Base-by-base conservation (phyloP, 2,329 filamentous ascomycete species). In the Byssoonygena ceratinophila region DNA sequence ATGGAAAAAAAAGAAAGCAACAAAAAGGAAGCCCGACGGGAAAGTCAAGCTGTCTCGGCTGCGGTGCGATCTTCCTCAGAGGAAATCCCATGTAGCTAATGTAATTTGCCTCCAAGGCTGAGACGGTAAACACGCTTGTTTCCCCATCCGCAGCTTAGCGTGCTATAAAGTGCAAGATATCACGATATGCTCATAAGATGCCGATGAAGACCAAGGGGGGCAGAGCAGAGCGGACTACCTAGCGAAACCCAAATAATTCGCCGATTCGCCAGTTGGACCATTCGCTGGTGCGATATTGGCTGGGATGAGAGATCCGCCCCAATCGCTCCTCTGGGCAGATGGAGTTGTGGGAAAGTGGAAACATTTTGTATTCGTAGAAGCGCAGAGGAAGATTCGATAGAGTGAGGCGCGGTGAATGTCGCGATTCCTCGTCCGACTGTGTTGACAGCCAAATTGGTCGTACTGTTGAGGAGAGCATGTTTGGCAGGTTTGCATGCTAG, bases 61-160 rank as follows among this genome's bases (percentile, higher is more conserved):
- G 27, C 9, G 27, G 27, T 29, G 27, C 9, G 27, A 29, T 29
- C 27, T 29, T 29, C 27, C 27, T 29, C n/a, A n/a, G n/a, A n/a
- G n/a, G n/a, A n/a, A n/a, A 29, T 9, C 5, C 27, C 27, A 29
- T n/a, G n/a, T n/a, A 29, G 9, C 27, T 29, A 29, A n/a, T 29
- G 12, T 14, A 34, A 34, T 45, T 45, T 18, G 43, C 43, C 43
- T 31, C 43, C 43, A 45, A 45, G 43, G 43, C 43, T 45, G 43
- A 45, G 25, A 45, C 43, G 43, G 5, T 29, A n/a, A n/a, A n/a
- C n/a, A n/a, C n/a, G n/a, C n/a, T 29, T 29, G 27, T 4, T 9
- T 9, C 27, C 4, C 9, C 9, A 5, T 36, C 22, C 12, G 40
- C 12, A 7, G 22, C 22, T 27, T 36, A 14, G 34, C 34, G 34